Evolutionary conservation across 192 early-diverging fungal species (phyloP), one percentile per base, ranked within the genome.

Genomic region (Backusella parvicylindrica): DNA sequence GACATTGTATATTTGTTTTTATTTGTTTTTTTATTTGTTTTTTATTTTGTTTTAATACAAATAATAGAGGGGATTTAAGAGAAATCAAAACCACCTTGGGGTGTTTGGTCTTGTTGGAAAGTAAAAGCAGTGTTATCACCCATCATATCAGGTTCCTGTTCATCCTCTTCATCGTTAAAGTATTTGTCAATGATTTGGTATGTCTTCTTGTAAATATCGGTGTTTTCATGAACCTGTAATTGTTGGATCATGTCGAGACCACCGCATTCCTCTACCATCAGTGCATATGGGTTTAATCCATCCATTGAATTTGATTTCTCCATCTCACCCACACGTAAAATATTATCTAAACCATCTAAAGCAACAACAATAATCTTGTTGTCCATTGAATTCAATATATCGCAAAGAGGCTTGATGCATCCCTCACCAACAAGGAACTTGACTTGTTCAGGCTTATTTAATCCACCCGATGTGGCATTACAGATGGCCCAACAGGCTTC

Each of bases 401-500:
- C 86, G 56, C 87, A 86, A 7, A 87, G 53, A n/a, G 86, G 86
- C 60, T 83, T 83, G 73, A 87, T 87, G 60, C 83, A 84, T 16
- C 86, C 84, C 15, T 80, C 72, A 36, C 36, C 68, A 1, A 87
- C 82, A 31, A 87, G 53, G 36, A 73, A 87, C 56, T 77, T 70
- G 13, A 84, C 79, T 30, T 85, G 80, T 16, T 81, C 71, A 16
- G 86, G 81, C 31, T 78, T 53, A 40, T 75, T 83, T 15, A 79
- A 49, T 13, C 83, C 81, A 21, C 71, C 74, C 4, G 77, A 83
- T 2, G 83, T 86, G 13, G 78, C 79, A 69, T 87, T 87, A 40
- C 67, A 80, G 49, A 87, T 72, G 32, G 81, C 86, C 86, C 86
- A 87, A 41, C 84, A 87, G 1, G 86, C 86, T 60, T 87, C 86